These are phyloP conservation scores for Hanseniaspora occidentalis DNA, from an alignment of 805 yeast genomes.

Conservation along the genomic window DNA sequence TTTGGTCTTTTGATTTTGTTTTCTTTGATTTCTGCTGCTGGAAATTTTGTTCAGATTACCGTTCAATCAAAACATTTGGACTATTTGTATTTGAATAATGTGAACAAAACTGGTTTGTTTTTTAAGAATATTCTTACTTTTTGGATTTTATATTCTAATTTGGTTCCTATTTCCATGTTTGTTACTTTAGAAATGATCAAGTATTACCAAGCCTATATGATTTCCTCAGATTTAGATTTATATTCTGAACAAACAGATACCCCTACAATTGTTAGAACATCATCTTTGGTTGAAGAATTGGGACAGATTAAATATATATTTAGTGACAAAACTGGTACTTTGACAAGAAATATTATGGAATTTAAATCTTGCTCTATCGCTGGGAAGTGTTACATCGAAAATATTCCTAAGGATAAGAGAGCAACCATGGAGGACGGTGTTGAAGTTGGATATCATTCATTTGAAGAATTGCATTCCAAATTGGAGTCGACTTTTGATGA, in stretches of 20 bases:
- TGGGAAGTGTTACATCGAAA: conserved; percentile 77
- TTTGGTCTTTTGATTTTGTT: conserved; percentile 68
- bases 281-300: conserved; percentile 89
- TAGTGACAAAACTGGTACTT: conserved; percentile 95
- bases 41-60: conserved; percentile 66
- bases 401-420: conserved; percentile 81
- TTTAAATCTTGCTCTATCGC: conserved; percentile 88
- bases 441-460: conserved; percentile 67
- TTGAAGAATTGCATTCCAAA: conserved; percentile 45
- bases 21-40: conserved; percentile 71
- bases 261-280: conserved; percentile 90
- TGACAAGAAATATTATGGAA: conserved; percentile 94
- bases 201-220: conserved; percentile 88
- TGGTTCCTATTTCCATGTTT: conserved; percentile 94
- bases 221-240: conserved; percentile 88
- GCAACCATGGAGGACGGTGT: conserved; percentile 66
- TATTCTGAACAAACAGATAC: conserved; percentile 81
- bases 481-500: conserved; percentile 30
- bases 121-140: conserved; percentile 82
- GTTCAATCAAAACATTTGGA: conserved; percentile 35
- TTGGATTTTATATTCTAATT: conserved; percentile 91
- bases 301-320: conserved; percentile 96
- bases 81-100: conserved; percentile 58
- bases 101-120: conserved; percentile 56
- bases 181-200: conserved; percentile 95